Conservation (phyloP, 192 early-diverging fungal species). For the Geosiphon pyriformis region DNA sequence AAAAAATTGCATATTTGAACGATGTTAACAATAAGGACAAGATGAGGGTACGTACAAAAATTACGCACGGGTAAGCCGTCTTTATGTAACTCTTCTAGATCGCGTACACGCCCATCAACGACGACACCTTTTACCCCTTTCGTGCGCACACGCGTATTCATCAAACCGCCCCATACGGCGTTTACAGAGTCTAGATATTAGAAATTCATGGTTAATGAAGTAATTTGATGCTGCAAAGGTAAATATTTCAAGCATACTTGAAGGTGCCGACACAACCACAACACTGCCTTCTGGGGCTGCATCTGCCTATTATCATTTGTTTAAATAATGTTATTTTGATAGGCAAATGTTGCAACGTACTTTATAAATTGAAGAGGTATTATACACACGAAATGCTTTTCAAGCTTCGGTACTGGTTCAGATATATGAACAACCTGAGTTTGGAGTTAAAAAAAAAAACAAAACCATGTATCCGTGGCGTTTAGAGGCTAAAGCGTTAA, state of each 20-base stretch:
- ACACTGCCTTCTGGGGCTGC: slow-evolving; percentile 39
- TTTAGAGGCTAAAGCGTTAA: neutral
- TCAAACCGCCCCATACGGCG: slow-evolving; percentile 57
- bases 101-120: slow-evolving; percentile 49
- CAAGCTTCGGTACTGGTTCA: slow-evolving; percentile 37
- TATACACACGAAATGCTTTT: slow-evolving; percentile 31
- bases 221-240: neutral
- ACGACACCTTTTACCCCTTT: slow-evolving; percentile 46
- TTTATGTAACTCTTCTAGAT: slow-evolving; percentile 48
- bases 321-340: neutral
- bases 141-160: slow-evolving; percentile 47
- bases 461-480: too few species aligned
- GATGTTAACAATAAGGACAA: neutral
- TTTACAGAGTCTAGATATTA: slow-evolving; percentile 34
- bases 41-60: neutral
- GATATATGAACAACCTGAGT: slow-evolving; percentile 41
- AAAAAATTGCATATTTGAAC: neutral
- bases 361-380: neutral
- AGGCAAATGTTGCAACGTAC: neutral
- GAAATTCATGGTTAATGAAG: neutral
- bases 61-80: slow-evolving; percentile 41
- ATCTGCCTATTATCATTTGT: slow-evolving; percentile 41
- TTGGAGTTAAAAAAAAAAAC: neutral
- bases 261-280: slow-evolving; percentile 48
- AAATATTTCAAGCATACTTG: slow-evolving; percentile 26